These are phyloP conservation scores for Vanilla planifolia DNA, from an alignment of 106 monocot genomes.

Conservation along the genomic window DNA sequence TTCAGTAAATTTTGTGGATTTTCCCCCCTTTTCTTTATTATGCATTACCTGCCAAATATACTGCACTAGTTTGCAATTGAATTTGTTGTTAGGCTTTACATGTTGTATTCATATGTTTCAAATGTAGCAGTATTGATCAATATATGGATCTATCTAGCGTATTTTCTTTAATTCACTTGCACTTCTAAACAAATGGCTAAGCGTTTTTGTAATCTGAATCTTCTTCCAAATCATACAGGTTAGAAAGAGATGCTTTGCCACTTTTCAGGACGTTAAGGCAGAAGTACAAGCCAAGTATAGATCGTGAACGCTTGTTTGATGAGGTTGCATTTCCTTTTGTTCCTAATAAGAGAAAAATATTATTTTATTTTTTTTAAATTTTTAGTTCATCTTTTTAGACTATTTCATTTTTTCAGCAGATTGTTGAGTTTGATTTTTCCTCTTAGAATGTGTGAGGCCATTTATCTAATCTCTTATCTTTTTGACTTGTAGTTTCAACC, in stretches of 20 bases:
- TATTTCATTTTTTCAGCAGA: no score
- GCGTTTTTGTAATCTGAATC: not conserved
- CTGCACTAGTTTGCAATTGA: no score
- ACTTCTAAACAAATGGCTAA: not conserved
- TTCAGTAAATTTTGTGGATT: no score
- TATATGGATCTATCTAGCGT: not conserved
- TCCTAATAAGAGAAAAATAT: no score
- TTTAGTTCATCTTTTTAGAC: no score
- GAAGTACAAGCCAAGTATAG: constrained; percentile 72
- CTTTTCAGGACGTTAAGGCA: constrained; percentile 80
- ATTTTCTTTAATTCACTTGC: not conserved
- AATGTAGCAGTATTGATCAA: not conserved
- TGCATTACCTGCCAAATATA: not conserved
- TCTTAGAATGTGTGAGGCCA: no score
- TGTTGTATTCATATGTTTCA: not conserved
- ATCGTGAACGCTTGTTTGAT: constrained; percentile 70
- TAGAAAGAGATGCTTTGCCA: constrained; percentile 94
- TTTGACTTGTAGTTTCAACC: no score
- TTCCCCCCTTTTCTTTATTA: not conserved
- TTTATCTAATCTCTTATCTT: no score
- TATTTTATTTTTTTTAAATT: no score
- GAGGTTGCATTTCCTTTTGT: constrained; percentile 36
- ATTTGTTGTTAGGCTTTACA: no score
- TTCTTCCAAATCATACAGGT: constrained; percentile 29
- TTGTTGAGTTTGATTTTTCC: no score